A percentile compares a stretch with the other conserved stretches of the same genome.
phyloP scores from a whole-genome alignment of 164 flowering plant species.

The Liquidambar formosana region DNA sequence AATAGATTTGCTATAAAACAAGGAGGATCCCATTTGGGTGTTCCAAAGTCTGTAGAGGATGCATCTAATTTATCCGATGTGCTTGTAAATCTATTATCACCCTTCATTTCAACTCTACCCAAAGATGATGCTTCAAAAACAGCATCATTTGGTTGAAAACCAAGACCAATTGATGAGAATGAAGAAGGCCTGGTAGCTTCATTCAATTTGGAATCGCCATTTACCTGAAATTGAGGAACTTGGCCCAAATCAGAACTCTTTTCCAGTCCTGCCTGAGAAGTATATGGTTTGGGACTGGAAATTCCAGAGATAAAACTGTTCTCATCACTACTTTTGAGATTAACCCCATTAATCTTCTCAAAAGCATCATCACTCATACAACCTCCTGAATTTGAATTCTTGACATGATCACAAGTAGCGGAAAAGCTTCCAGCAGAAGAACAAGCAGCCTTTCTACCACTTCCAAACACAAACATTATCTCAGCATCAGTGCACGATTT shows the following conservation, averaged over 20 bases:
- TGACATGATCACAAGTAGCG: conserved; percentile 23
- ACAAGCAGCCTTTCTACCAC: conserved; percentile 3
- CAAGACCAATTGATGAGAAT: conserved; percentile 1
- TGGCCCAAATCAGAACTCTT: conserved; percentile 1
- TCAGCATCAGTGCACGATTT: conserved; percentile 2
- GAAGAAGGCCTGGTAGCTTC: conserved; percentile 13
- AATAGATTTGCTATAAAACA: conserved; percentile 27
- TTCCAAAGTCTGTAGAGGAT: conserved; percentile 20
- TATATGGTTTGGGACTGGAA: conserved; percentile 10
- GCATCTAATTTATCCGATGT: conserved; percentile 12
- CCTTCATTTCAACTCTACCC: conserved; percentile 13
- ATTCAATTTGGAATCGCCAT: conserved; percentile 3
- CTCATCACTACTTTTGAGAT: not conserved
- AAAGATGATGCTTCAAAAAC: conserved; percentile 10
- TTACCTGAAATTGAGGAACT: conserved; percentile 6
- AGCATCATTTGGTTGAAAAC: conserved; percentile 5
- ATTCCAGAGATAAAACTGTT: conserved; percentile 1
- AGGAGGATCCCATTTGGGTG: conserved; percentile 33
- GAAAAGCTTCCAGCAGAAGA: conserved; percentile 8
- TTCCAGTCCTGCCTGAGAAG: conserved; percentile 6
- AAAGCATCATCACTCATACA: not conserved
- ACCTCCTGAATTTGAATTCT: conserved; percentile 20
- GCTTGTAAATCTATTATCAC: conserved; percentile 8
- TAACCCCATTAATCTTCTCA: conserved; percentile 1
- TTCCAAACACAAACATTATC: conserved; percentile 14